Evolutionary conservation across 1,284 basidiomycete genomes (phyloP).

Genomic region (Rhodofomes roseus): DNA sequence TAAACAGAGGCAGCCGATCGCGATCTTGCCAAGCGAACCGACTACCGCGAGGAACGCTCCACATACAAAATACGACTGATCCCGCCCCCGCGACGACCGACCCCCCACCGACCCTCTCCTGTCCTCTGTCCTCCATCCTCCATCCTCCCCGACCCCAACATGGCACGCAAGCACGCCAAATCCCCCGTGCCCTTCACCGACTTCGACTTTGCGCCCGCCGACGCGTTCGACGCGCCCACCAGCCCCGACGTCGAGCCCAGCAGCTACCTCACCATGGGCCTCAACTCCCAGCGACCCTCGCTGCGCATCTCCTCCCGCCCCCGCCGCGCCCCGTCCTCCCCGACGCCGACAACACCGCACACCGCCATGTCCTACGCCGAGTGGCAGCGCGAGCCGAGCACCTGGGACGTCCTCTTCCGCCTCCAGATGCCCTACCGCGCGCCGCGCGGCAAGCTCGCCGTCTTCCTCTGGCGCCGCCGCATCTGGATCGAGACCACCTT

Average conservation of each 20-base stretch:
- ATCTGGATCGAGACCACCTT: slow-evolving; percentile 51
- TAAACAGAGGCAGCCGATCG: too few species aligned
- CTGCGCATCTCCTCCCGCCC: not conserved
- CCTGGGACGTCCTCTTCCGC: slow-evolving; percentile 19
- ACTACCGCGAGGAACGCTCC: too few species aligned
- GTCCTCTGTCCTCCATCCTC: not conserved
- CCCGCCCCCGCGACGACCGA: too few species aligned
- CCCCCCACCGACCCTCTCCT: not conserved
- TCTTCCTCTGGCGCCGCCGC: slow-evolving; percentile 43
- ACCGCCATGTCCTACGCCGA: slow-evolving; percentile 3
- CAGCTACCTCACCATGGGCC: too few species aligned
- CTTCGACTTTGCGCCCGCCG: not conserved
- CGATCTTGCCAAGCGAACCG: too few species aligned
- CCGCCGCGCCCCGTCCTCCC: not conserved
- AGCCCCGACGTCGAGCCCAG: not conserved
- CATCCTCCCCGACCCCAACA: not conserved
- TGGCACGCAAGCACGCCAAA: too few species aligned
- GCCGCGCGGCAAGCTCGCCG: slow-evolving; percentile 33
- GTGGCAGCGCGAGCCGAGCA: slow-evolving; percentile 24
- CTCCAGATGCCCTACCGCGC: slow-evolving; percentile 29
- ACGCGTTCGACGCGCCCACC: not conserved
- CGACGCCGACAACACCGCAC: not conserved
- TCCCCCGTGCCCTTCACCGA: not conserved
- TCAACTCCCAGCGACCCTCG: not conserved
- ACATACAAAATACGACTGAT: too few species aligned